Evolutionary conservation across 176 grass and related monocot genomes (phyloP), one percentile per base, ranked within the genome.

Genomic region (Leersia perrieri): DNA sequence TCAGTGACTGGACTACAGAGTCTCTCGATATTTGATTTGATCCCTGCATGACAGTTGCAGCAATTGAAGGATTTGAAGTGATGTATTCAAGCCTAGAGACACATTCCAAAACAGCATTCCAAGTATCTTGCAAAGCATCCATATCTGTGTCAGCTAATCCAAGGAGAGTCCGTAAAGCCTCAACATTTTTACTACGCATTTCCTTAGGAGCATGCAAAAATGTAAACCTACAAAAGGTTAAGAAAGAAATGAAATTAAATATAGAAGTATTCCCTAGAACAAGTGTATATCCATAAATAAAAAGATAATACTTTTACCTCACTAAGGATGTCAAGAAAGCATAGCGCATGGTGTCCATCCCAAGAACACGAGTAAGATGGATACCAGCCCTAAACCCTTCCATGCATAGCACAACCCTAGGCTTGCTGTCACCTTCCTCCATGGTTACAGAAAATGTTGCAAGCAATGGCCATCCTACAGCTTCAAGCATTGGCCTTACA

Each of bases 81-180:
- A 99, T 99, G 82, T 93, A 93, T 42, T 99, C 97, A 2, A 99
- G 89, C 82, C 97, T 93, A 36, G 97, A 99, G 74, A 99, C 91
- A 85, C 93, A 96, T 92, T 99, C 97, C 72, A 99, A 93, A 64
- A 99, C 86, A 89, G 97, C 97, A 95, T 92, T 99, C 97, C 97
- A 99, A 57, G 97, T 88, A 90, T 99, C 97, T 84, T 96, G 93
- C 74, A 99, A 87, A 79, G 97, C 89, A 80, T 91, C 84, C 42
- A 92, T 96, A 83, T 96, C 97, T 64, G 79, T 96, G 69, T 99
- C 97, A 82, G 93, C 91, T 53, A 99, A 86, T 83, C 76, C 84
- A 89, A 99, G 89, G 76, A 99, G 91, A 67, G 93, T 93, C 74
- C 93, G 88, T 71, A 96, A 81, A 58, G 97, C 93, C 81, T 99